phyloP scores from a whole-genome alignment of 345 rosid genomes.

The Melaleuca quinquenervia region DNA sequence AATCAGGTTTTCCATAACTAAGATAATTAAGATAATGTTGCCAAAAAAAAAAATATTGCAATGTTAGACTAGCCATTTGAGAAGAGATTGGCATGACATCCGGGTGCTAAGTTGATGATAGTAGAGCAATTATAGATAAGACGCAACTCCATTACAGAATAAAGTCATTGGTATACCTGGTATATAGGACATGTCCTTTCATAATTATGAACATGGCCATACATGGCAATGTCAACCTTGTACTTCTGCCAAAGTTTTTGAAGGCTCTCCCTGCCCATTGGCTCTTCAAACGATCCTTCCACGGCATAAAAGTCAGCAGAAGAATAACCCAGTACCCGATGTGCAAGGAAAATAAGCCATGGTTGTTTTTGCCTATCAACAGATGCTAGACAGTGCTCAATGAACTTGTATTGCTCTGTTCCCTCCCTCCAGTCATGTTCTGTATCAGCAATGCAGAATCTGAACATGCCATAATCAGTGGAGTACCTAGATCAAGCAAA shows the following conservation, averaged over 20 bases:
- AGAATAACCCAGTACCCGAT: constrained; percentile 73
- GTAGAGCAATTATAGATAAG: not conserved
- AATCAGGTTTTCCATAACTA: not conserved
- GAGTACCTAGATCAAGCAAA: constrained; percentile 31
- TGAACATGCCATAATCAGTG: constrained; percentile 74
- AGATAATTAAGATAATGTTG: not conserved
- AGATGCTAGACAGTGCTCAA: constrained; percentile 58
- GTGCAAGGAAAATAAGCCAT: constrained; percentile 71
- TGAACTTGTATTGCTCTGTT: constrained; percentile 56
- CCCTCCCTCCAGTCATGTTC: constrained; percentile 90
- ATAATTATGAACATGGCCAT: constrained; percentile 76
- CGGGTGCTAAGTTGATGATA: not conserved
- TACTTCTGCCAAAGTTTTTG: constrained; percentile 84
- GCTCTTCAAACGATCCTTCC: constrained; percentile 56
- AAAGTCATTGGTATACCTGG: constrained; percentile 23
- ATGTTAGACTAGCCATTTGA: not conserved
- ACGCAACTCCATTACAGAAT: not conserved
- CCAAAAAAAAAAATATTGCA: not conserved
- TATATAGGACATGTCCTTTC: constrained; percentile 75
- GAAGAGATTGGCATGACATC: not conserved
- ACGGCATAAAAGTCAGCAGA: constrained; percentile 34
- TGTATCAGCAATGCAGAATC: constrained; percentile 63
- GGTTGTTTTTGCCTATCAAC: constrained; percentile 74
- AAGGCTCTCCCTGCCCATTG: constrained; percentile 70
- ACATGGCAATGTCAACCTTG: constrained; percentile 69